Evolutionary conservation across 768 basidiomycete genomes (phyloP), one percentile per base, ranked within the genome.

Genomic region (Agrocybe pediades): DNA sequence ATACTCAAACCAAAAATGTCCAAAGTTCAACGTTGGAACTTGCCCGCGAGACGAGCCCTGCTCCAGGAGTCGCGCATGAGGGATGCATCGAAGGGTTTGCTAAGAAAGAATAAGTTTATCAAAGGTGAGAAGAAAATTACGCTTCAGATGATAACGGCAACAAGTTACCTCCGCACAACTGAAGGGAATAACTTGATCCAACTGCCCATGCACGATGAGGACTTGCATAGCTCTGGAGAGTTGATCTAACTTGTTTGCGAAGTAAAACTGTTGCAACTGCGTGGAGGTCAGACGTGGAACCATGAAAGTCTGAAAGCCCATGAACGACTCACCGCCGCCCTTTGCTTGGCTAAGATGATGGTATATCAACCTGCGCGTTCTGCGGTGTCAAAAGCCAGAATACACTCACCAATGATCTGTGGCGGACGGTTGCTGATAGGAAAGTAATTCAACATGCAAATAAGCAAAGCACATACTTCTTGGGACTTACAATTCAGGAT

Each of bases 1-100:
- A 51, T 76, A 77, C 40, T 74, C 72, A 24, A 64, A 68, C 68
- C 73, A 77, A 51, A 67, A 63, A 53, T 76, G 75, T 15, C 75
- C 75, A 46, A 77, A 77, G 2, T 62, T 56, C 17, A 69, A 43
- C n/a, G 64, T 65, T 8, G 71, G 73, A n/a, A 76, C 60, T 53
- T 72, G 68, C 16, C 72, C 69, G 7, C 65, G 63, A 6, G 52
- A 52, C 13, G 58, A 30, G 3, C 75, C 74, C 16, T 61, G 42
- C 21, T 69, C 62, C 2, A 76, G 55, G 26, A 68, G 55, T 3
- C 59, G 61, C 15, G 74, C 72, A 9, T 63, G 59, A 0, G 65
- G 69, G 23, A 76, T 70, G 17, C 63, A 61, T 16, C 60, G 52
- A 1, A 69, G 25, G 25, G 70, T 68, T 46, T 69, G 70, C 67